A percentile compares a stretch with the other conserved stretches of the same genome.
Conservation (phyloP, 2,329 filamentous ascomycete species). For the Chaetoscypha palmicola region DNA sequence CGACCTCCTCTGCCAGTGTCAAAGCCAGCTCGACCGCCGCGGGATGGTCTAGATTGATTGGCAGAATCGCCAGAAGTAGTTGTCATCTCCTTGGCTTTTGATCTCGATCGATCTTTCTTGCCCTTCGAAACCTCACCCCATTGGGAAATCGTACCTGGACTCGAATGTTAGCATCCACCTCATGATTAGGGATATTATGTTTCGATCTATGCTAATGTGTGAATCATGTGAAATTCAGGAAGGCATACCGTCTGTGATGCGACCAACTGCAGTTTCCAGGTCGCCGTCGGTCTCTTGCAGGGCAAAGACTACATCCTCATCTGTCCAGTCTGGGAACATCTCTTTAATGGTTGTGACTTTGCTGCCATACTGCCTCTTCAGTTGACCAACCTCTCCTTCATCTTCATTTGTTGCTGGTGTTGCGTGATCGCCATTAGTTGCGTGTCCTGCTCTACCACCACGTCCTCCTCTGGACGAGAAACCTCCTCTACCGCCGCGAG, state of each 20-base stretch:
- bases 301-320: constrained; percentile 88
- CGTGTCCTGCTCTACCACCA: constrained; percentile 53
- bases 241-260: constrained; percentile 67
- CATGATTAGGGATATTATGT: background rate
- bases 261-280: constrained; percentile 65
- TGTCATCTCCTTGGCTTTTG: constrained; percentile 57
- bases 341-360: constrained; percentile 81
- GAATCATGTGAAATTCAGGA: background rate
- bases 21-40: constrained; percentile 51
- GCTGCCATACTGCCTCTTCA: constrained; percentile 81
- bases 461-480: constrained; percentile 64
- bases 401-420: constrained; percentile 66
- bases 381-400: constrained; percentile 81
- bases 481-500: constrained; percentile 76
- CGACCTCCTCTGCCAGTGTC: constrained; percentile 56
- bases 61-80: constrained; percentile 45
- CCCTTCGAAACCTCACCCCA: constrained; percentile 79
- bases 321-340: constrained; percentile 92
- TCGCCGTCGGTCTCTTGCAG: constrained; percentile 83
- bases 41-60: constrained; percentile 40
- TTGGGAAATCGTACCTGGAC: constrained; percentile 66
- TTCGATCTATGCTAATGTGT: background rate
- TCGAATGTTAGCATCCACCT: constrained; percentile 5
- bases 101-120: constrained; percentile 65
- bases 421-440: constrained; percentile 61